Percentiles rank a stretch among this genome's conserved stretches.
Conservation (phyloP, 306 rosid species). For the Dicorynia guianensis region DNA sequence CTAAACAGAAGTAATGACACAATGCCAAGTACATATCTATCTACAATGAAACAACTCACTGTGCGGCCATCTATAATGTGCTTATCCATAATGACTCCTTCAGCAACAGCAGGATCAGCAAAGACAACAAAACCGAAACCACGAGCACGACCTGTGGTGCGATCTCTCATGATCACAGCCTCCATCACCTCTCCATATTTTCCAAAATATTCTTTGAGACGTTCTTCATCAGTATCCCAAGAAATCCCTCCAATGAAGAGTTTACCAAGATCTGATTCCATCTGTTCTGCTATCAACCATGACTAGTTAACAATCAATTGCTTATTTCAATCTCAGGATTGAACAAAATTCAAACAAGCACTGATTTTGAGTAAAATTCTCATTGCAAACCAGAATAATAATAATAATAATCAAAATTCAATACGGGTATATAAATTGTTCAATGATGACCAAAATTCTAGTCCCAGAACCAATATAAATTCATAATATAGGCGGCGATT, state of each 20-base stretch:
- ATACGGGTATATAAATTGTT: constrained; percentile 28
- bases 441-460: constrained; percentile 45
- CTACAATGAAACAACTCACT: constrained; percentile 62
- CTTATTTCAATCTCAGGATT: constrained; percentile 38
- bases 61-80: constrained; percentile 96
- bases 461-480: constrained; percentile 46
- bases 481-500: constrained; percentile 30
- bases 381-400: constrained; percentile 32
- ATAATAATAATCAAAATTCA: constrained; percentile 25
- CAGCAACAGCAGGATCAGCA: constrained; percentile 94
- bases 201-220: constrained; percentile 88
- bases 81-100: constrained; percentile 92
- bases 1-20: constrained; percentile 31
- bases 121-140: constrained; percentile 95
- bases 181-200: constrained; percentile 97
- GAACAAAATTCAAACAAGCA: constrained; percentile 29
- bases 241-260: constrained; percentile 99
- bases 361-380: constrained; percentile 40
- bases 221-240: constrained; percentile 98
- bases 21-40: constrained; percentile 37
- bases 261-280: constrained; percentile 99
- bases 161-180: constrained; percentile 99
- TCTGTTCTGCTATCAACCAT: constrained; percentile 61
- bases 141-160: constrained; percentile 97
- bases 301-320: constrained; percentile 43